Conservation (phyloP, 148 eudicot species). For the Beta vulgaris region DNA sequence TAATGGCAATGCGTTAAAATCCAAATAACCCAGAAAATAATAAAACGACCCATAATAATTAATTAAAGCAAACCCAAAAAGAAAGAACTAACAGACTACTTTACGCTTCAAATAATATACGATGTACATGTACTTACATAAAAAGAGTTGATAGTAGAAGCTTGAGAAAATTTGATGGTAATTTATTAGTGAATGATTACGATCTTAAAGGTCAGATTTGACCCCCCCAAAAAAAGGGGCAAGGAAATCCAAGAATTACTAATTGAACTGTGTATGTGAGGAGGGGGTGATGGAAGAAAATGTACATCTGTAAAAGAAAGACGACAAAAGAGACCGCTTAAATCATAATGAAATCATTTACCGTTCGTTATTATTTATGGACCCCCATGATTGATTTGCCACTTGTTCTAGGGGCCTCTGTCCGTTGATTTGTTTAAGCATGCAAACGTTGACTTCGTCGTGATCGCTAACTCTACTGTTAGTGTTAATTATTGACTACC, state of each 20-base stretch:
- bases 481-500: not conserved
- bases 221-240: not conserved
- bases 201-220: slow-evolving; percentile 12
- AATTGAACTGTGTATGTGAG: not conserved
- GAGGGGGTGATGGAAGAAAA: not conserved
- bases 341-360: slow-evolving; percentile 9
- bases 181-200: slow-evolving; percentile 14
- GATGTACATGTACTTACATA: slow-evolving; percentile 17
- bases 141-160: slow-evolving; percentile 7
- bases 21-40: slow-evolving; percentile 14
- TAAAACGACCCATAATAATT: not conserved
- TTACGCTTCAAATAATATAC: not conserved
- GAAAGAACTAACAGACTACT: not conserved
- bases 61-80: not conserved
- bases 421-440: no score
- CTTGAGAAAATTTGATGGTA: not conserved
- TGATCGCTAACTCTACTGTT: not conserved
- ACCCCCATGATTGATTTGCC: not conserved
- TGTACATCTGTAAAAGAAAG: not conserved
- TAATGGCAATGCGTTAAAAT: slow-evolving; percentile 14
- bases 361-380: not conserved
- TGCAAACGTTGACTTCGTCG: no score
- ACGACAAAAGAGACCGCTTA: slow-evolving; percentile 22
- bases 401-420: no score
- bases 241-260: not conserved